phyloP scores from a whole-genome alignment of 2,329 filamentous ascomycete genomes.

The Neurospora sp. region DNA sequence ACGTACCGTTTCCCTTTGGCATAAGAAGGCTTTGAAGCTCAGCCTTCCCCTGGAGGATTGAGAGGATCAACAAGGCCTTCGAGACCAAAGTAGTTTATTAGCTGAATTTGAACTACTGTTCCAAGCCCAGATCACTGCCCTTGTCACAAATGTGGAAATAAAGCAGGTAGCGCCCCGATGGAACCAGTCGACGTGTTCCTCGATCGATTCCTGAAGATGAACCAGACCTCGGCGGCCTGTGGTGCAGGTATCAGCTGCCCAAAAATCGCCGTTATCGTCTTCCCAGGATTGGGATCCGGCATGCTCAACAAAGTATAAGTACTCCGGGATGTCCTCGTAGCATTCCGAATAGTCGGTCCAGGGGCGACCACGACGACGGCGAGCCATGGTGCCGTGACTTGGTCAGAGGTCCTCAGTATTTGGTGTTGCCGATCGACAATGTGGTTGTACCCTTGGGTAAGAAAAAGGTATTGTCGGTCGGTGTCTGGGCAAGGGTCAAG shows the following conservation, averaged over 20 bases:
- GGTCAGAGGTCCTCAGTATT: background rate
- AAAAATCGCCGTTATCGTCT: background rate
- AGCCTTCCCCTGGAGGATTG: too few relatives aligned
- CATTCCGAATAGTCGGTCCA: background rate
- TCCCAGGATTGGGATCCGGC: background rate
- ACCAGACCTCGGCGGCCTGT: background rate
- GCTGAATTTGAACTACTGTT: too few relatives aligned
- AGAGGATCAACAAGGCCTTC: too few relatives aligned
- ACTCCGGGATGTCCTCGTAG: background rate
- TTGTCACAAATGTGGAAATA: background rate
- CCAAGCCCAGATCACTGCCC: too few relatives aligned
- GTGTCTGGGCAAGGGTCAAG: background rate
- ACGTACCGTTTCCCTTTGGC: too few relatives aligned
- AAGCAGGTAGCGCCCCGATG: background rate
- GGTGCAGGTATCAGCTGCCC: background rate
- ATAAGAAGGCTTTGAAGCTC: too few relatives aligned
- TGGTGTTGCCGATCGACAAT: background rate
- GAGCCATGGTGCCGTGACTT: background rate
- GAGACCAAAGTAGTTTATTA: too few relatives aligned
- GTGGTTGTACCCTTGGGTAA: background rate
- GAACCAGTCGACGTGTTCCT: background rate
- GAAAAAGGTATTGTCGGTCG: background rate
- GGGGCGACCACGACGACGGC: background rate
- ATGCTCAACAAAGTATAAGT: background rate
- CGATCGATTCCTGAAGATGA: background rate